Base-by-base conservation (phyloP, 164 flowering plant genomes). In the Kingdonia uniflora region DNA sequence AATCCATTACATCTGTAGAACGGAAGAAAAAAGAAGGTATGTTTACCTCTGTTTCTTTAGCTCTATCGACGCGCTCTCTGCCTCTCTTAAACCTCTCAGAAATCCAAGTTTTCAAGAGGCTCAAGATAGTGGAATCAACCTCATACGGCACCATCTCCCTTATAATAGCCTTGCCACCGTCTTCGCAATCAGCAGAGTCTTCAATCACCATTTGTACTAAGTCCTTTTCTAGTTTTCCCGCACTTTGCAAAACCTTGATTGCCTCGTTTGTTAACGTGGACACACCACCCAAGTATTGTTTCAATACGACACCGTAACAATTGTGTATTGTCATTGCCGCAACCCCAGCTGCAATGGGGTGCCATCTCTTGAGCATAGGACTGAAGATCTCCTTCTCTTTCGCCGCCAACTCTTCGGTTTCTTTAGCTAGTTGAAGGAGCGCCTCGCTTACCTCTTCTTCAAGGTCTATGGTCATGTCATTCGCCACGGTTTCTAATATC, bases 121-220 rank as follows among this genome's bases (percentile, higher is more conserved):
- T 64, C 16, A 70, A 3, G 17, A 80, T 77, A 54, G 78, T 57
- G 12, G 87, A 66, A 41, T 89, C 97, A 26, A 84, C 87, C 40
- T 94, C 99, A 41, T 78, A 86, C 0, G 92, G 89, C 13, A 76
- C 73, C 95, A 94, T 86, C 56, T 86, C 92, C 55, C 85, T 68
- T 23, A 87, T 79, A 19, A 86, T 69, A 0, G 73, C 66, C 54
- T 76, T 89, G 19, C 95, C 97, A 14, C 92, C 92, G 63, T 89
- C 97, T 41, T 84, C 95, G 42, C 85, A 74, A 8, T 84, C 91
- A 0, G 45, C 83, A 17, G 87, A 74, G 51, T 84, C 95, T 58
- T 87, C 99, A 21, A 83, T 87, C 51, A 83, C 92, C 88, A 94
- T 76, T 47, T 89, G 87, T 12, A 89, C 79, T 69, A 94, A 57